Conservation (phyloP, 2,329 filamentous ascomycete genomes). For the Aureobasidium sp. region DNA sequence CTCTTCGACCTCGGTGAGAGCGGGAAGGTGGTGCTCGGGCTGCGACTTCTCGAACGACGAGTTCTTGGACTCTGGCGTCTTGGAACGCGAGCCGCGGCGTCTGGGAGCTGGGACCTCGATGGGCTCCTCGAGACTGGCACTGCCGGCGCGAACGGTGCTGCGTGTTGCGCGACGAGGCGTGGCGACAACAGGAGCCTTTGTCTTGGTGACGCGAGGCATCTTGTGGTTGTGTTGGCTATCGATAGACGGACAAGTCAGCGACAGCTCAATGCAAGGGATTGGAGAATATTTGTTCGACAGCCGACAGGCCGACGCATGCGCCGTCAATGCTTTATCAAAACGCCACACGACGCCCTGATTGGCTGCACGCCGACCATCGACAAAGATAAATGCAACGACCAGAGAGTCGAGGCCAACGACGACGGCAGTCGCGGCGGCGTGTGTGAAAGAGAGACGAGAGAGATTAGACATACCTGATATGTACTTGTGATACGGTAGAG, state of each 20-base stretch:
- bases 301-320: neutral
- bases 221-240: neutral
- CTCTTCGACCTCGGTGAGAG: neutral
- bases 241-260: slow-evolving; percentile 8
- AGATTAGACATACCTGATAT: neutral
- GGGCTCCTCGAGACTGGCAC: neutral
- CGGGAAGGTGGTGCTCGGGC: neutral
- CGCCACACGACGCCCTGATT: slow-evolving; percentile 3
- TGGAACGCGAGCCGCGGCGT: neutral
- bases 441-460: neutral
- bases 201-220: slow-evolving; percentile 5
- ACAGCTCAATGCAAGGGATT: neutral
- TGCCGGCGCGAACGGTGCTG: neutral
- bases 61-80: slow-evolving; percentile 2
- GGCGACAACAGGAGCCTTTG: neutral
- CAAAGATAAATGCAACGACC: slow-evolving; percentile 4
- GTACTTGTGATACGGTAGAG: neutral
- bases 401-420: neutral
- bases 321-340: neutral
- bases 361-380: neutral
- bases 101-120: neutral
- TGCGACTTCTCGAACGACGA: slow-evolving; percentile 10
- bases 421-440: too few relatives aligned
- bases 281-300: slow-evolving; percentile 7
- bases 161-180: slow-evolving; percentile 1